These are phyloP conservation scores for Hericium coralloides DNA, from an alignment of 768 basidiomycete genomes.

Conservation along the genomic window DNA sequence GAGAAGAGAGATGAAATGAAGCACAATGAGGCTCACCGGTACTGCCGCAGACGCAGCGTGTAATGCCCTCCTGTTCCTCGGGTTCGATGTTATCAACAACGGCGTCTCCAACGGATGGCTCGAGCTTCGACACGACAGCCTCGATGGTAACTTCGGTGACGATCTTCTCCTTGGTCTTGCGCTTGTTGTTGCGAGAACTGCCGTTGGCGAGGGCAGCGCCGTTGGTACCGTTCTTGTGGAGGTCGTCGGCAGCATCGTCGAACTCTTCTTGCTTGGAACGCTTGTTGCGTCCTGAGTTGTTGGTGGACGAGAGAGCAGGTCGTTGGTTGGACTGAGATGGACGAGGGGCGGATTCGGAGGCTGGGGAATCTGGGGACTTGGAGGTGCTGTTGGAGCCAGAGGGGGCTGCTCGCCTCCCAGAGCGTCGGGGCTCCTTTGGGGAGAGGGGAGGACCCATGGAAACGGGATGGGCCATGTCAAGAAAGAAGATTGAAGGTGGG, in stretches of 20 bases:
- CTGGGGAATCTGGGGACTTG: constrained; percentile 66
- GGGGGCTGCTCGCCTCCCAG: constrained; percentile 63
- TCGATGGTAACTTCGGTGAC: constrained; percentile 18
- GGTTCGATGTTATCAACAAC: constrained; percentile 33
- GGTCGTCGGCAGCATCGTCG: constrained; percentile 52
- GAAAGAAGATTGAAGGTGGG: constrained; percentile 1
- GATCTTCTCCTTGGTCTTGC: constrained; percentile 49
- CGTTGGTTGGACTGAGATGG: constrained; percentile 18
- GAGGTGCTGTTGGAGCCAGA: constrained; percentile 59
- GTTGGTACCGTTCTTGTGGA: constrained; percentile 33
- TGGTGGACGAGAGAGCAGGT: constrained; percentile 18
- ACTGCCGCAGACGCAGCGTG: constrained; percentile 83
- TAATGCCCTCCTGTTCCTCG: constrained; percentile 48
- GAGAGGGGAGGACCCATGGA: constrained; percentile 74
- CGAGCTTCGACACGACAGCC: constrained; percentile 4
- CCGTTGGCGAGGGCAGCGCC: constrained; percentile 20
- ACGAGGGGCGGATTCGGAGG: constrained; percentile 33
- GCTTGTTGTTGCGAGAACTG: constrained; percentile 48
- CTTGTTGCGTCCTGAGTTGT: constrained; percentile 34
- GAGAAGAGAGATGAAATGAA: constrained; percentile 17
- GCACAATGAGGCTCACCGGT: constrained; percentile 42
- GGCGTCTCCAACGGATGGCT: constrained; percentile 14
- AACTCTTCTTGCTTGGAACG: constrained; percentile 67
- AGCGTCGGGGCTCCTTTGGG: constrained; percentile 69
- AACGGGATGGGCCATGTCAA: constrained; percentile 49